Base-by-base conservation (phyloP, 2,329 filamentous ascomycete species). In the Trichophyton verrucosum region DNA sequence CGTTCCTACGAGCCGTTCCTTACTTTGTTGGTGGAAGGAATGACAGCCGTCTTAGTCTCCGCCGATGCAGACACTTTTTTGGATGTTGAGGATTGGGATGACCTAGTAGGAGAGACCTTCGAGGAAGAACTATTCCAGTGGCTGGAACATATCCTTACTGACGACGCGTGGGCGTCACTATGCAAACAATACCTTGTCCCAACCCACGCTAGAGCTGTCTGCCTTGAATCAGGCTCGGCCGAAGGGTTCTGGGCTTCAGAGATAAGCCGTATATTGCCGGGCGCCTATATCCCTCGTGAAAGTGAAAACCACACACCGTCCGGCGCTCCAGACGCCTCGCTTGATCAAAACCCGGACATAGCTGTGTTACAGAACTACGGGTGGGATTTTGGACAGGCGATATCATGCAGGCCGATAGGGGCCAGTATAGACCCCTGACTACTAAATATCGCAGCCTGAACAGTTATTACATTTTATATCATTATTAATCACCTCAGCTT, bases 101-200 rank as follows among this genome's bases (percentile, higher is more conserved):
- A 61, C 27, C 62, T 36, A 66, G 58, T 70, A 30, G 53, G 64
- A 27, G 68, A 75, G 62, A 67, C 73, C 0, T 64, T 67, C 5
- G 68, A 68, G 40, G 77, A 82, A 68, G 77, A 73, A 1, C 59
- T 78, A 36, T 78, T 73, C 63, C 68, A 75, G 38, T 83, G 81
- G 81, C 65, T 81, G 27, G 65, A 75, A 7, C 78, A 81, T 65
- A 70, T 82, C 8, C 65, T 80, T 27, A 68, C 68, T 3, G 73
- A 73, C 9, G 58, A 69, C 2, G 66, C 68, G 1, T 80, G 76
- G 76, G 65, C 66, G 9, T 64, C 64, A 33, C 63, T 69, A 38
- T 66, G 69, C 36, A 65, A 61, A 33, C 61, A 66, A 15, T 62
- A 62, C 58, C 66, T 73, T 13, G 70, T 73, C 3, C 63, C 68